phyloP scores from a whole-genome alignment of 2,329 filamentous ascomycete genomes.

The Colletotrichum navitas region DNA sequence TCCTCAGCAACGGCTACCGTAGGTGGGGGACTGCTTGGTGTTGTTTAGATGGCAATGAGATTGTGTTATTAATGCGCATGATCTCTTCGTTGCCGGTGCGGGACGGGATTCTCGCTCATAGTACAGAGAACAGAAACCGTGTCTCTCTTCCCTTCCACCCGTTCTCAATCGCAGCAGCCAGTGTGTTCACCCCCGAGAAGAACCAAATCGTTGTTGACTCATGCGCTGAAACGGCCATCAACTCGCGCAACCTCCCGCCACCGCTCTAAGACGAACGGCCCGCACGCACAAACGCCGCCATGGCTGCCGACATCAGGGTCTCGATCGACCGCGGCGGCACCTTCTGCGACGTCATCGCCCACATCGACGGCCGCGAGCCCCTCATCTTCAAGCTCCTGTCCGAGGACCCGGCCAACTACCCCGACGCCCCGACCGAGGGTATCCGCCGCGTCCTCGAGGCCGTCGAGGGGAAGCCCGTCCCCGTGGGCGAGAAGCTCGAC shows the following conservation, averaged over 20 bases:
- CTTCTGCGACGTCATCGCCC: constrained; percentile 80
- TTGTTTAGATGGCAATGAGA: neutral
- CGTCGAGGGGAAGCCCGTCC: constrained; percentile 71
- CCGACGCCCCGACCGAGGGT: constrained; percentile 78
- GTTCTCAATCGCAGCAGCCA: neutral
- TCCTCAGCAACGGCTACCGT: constrained; percentile 12
- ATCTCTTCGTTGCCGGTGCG: neutral
- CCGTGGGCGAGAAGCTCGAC: constrained; percentile 49
- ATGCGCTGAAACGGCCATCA: neutral
- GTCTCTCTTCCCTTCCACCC: too few relatives aligned
- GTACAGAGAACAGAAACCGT: neutral
- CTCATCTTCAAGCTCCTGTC: constrained; percentile 81
- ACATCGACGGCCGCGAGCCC: constrained; percentile 74
- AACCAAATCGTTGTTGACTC: neutral
- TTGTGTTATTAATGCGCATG: constrained; percentile 2
- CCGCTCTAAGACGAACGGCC: neutral
- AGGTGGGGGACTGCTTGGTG: neutral
- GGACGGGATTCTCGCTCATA: neutral
- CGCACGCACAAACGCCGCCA: neutral
- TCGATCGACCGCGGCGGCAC: constrained; percentile 74
- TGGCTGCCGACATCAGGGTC: constrained; percentile 46
- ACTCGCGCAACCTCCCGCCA: neutral
- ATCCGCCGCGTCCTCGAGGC: constrained; percentile 75
- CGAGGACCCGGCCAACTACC: constrained; percentile 78
- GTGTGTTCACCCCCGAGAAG: neutral